Base-by-base conservation (phyloP, 768 basidiomycete genomes). In the Rhizopogon sp. region DNA sequence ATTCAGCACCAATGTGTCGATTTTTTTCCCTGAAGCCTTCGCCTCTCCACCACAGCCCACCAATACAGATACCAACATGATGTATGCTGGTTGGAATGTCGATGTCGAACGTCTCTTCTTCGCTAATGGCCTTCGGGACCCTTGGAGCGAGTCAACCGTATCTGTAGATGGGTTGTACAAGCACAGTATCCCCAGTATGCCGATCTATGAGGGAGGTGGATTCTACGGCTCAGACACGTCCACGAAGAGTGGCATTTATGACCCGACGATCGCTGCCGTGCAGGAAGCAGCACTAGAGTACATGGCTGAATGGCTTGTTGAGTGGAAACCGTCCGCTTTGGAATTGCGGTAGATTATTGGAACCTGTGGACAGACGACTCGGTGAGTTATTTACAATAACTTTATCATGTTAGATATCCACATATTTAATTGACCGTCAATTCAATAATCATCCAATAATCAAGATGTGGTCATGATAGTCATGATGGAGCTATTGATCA, bases 41-140 rank as follows among this genome's bases (percentile, higher is more conserved):
- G n/a, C 75, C 6, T 62, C 60, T 1, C 72, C 78, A 0, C 80
- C 80, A 2, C 66, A 64, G 3, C 79, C 81, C 0, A 70, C 79
- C 16, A 74, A 72, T 0, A 60, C 55, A 0, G 60, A 60, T 13
- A 82, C 81, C 4, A 79, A 88, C 63, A 39, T 17, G 1, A 69
- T 67, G 17, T 88, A 86, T 66, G 65, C 70, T 6, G 87, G 87
- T 5, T 90, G 87, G 85, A 69, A 81, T 60, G 80, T 85, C 20
- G 67, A 74, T 29, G 70, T 79, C 25, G 70, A 81, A 31, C 76
- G 78, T 22, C 71, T 89, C 0, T 86, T 88, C 75, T 88, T 87
- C 58, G 83, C 83, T 40, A 88, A 84, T 50, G 87, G 85, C 43
- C 72, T 75, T 45, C 82, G 45, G 87, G 88, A 61, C 87, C 88